Evolutionary conservation across 306 rosid species (phyloP), one percentile per base, ranked within the genome.

Genomic region (Prunus mongolica): DNA sequence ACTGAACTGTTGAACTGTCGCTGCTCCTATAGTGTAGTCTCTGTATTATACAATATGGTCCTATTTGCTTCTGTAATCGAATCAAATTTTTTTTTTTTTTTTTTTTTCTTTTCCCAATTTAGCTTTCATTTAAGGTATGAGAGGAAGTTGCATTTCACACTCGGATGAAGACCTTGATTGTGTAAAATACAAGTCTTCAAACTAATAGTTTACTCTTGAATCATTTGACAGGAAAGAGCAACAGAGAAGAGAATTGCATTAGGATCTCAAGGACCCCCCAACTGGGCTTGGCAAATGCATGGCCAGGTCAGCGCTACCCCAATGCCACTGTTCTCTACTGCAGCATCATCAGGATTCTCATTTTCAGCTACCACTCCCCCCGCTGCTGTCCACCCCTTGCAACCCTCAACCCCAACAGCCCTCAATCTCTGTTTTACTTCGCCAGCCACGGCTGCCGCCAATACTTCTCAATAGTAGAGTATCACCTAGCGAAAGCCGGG

Each of bases 331-430:
- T 89, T 95, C 92, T 86, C 97, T 77, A 67, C 92, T 87, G 99
- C 99, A 92, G 99, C 99, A 96, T 96, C 99, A 96, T 96, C 99
- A 96, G 98, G 99, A 96, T 96, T 96, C 99, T 92, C 99, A 30
- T 83, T 85, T 84, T 86, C 95, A 77, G 91, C 93, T 81, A 82
- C 89, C 72, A 78, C 84, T 78, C 87, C 90, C 50, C 66, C 90
- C 27, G 82, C 88, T 83, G 81, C 92, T 77, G 82, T 86, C 46
- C 81, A 77, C 79, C 84, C 88, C 25, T 49, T 88, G n/a, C 78
- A 76, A 74, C 77, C 88, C 11, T 27, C 79, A 18, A 85, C 73
- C 80, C 80, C 91, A 12, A 28, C 74, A 41, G 78, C 96, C 61
- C 87, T 78, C 58, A 80, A 74, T 74, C 86, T 92, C 82, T 80